A percentile compares a stretch with the other conserved stretches of the same genome.
Conservation (phyloP, 371 early-diverging fungal species). For the Mortierella polycephala region DNA sequence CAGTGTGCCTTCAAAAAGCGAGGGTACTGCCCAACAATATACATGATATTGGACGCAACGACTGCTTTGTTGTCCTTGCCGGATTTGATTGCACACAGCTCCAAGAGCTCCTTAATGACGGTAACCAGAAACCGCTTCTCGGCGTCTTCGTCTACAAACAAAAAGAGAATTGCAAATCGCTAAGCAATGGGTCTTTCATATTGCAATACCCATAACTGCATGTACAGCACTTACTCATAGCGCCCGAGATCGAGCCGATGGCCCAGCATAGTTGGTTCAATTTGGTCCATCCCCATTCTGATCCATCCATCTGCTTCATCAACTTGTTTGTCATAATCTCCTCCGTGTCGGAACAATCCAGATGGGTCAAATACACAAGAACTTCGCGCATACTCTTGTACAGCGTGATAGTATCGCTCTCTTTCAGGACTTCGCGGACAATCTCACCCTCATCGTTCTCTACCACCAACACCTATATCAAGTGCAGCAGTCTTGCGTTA, state of each 20-base stretch:
- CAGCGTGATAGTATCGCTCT: slow-evolving; percentile 97
- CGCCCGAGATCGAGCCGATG: slow-evolving; percentile 97
- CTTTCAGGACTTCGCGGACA: slow-evolving; percentile 97
- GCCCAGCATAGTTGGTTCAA: slow-evolving; percentile 99
- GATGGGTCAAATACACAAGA: slow-evolving; percentile 96
- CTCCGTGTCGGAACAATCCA: slow-evolving; percentile 94
- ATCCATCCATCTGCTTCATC: slow-evolving; percentile 90
- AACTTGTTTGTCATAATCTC: slow-evolving; percentile 95
- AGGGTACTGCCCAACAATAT: slow-evolving; percentile 99
- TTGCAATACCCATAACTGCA: not conserved
- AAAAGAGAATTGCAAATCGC: not conserved
- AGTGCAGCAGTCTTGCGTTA: not conserved
- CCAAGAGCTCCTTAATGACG: slow-evolving; percentile 97
- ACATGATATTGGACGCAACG: slow-evolving; percentile 99
- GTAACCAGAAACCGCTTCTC: slow-evolving; percentile 98
- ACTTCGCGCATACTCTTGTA: slow-evolving; percentile 99
- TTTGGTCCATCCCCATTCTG: slow-evolving; percentile 96
- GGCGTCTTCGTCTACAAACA: slow-evolving; percentile 76
- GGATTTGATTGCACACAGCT: slow-evolving; percentile 92
- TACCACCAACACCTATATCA: slow-evolving; percentile 89
- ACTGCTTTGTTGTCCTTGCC: slow-evolving; percentile 99
- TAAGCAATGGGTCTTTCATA: not conserved
- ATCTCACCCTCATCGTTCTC: slow-evolving; percentile 99
- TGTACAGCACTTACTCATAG: slow-evolving; percentile 72
- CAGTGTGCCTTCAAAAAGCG: slow-evolving; percentile 98